These are phyloP conservation scores for Lupinus albus DNA, from an alignment of 306 rosid genomes.

Conservation along the genomic window DNA sequence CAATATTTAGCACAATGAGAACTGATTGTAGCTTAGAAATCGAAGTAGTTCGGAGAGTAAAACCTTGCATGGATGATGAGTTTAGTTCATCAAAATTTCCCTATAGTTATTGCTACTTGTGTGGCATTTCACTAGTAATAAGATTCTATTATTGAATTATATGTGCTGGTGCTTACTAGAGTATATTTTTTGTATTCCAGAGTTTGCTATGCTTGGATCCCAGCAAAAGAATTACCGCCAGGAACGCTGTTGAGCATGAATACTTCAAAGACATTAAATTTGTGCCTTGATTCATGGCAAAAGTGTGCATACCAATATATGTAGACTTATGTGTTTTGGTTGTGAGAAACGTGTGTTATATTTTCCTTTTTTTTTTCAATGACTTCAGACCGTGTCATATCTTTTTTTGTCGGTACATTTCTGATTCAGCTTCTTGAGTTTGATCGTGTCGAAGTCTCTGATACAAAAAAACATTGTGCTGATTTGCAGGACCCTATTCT, in stretches of 20 bases:
- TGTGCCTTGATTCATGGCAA: constrained; percentile 66
- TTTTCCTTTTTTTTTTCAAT: constrained; percentile 24
- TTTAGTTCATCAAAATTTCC: background rate
- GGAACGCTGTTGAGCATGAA: constrained; percentile 95
- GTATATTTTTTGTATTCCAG: constrained; percentile 51
- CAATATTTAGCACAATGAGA: background rate
- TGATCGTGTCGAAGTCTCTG: no score
- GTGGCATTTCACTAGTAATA: background rate
- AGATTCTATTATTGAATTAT: background rate
- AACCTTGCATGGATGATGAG: background rate
- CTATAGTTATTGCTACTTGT: background rate
- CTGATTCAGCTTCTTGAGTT: constrained; percentile 40
- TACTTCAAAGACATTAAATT: constrained; percentile 89
- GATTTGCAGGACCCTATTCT: no score
- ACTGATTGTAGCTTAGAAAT: background rate
- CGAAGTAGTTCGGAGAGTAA: background rate
- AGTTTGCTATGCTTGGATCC: constrained; percentile 98
- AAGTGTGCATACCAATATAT: constrained; percentile 66
- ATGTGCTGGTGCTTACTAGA: background rate
- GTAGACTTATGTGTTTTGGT: constrained; percentile 64
- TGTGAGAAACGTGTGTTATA: constrained; percentile 65
- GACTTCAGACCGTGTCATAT: constrained; percentile 35
- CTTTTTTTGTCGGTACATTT: constrained; percentile 28
- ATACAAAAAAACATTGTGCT: no score
- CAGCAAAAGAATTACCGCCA: constrained; percentile 85